Conservation (phyloP, 441 rosid genomes). For the Gossypium davidsonii region DNA sequence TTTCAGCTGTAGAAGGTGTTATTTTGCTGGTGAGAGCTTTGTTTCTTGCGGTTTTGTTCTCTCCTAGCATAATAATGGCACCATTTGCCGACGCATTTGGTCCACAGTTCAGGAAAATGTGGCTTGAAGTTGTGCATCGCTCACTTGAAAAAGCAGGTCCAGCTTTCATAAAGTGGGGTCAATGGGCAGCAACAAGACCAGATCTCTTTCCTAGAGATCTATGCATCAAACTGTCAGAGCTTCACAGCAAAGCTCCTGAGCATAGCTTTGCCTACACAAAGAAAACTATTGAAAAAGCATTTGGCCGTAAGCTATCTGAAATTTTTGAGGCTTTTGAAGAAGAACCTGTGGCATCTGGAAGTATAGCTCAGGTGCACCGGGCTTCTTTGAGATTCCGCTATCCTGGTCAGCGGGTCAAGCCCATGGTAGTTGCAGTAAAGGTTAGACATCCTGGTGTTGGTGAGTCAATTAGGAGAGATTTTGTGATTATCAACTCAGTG, state of each 20-base stretch:
- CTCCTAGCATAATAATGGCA: constrained; percentile 78
- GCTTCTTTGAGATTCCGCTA: constrained; percentile 80
- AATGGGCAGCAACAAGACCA: constrained; percentile 99
- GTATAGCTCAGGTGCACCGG: constrained; percentile 98
- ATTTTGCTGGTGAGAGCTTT: constrained; percentile 65
- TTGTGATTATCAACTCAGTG: constrained; percentile 69
- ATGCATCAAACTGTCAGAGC: constrained; percentile 87
- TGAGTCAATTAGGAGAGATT: constrained; percentile 94
- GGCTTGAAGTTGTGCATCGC: constrained; percentile 76
- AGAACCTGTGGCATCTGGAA: constrained; percentile 92
- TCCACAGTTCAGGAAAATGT: constrained; percentile 55
- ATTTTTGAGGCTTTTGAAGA: constrained; percentile 93
- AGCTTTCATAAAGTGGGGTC: constrained; percentile 99
- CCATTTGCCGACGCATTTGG: constrained; percentile 73
- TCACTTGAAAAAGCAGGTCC: constrained; percentile 92
- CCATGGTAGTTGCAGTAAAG: constrained; percentile 88
- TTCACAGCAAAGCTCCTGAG: constrained; percentile 85
- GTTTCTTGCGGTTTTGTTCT: constrained; percentile 68
- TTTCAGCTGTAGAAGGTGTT: constrained; percentile 53
- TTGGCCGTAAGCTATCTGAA: constrained; percentile 83
- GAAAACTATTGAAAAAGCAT: constrained; percentile 83
- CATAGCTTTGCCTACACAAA: constrained; percentile 88
- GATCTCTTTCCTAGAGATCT: constrained; percentile 95
- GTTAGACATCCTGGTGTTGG: constrained; percentile 99
- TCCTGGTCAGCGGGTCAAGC: constrained; percentile 75